Percentiles rank a stretch among this genome's conserved stretches.
These are phyloP conservation scores for Phallus indusiatus DNA, from an alignment of 768 basidiomycete genomes.

Conservation along the genomic window DNA sequence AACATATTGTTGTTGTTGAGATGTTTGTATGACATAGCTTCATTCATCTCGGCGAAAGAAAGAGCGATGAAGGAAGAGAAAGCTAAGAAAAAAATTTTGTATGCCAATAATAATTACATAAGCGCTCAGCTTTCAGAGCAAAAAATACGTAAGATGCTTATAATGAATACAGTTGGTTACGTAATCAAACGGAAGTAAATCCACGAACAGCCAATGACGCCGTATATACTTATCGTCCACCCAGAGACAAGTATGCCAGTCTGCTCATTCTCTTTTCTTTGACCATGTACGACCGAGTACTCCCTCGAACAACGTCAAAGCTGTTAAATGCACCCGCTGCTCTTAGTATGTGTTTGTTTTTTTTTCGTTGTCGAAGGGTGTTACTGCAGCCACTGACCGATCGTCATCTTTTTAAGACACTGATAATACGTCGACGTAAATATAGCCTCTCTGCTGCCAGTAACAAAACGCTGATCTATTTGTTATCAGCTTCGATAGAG, in stretches of 20 bases:
- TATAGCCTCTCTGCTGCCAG: not conserved
- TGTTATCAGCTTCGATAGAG: conserved; percentile 40
- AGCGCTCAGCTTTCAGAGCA: not conserved
- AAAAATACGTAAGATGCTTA: not conserved
- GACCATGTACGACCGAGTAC: not conserved
- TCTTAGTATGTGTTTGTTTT: not conserved
- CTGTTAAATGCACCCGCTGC: not conserved
- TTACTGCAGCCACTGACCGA: not conserved
- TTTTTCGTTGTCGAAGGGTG: not conserved
- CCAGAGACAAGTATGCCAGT: not conserved
- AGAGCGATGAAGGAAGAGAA: not conserved
- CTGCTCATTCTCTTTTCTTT: not conserved
- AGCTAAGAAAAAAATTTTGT: too few species aligned
- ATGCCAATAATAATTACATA: not conserved
- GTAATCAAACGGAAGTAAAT: not conserved
- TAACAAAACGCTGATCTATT: not conserved
- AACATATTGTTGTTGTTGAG: too few species aligned
- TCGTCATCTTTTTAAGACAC: not conserved
- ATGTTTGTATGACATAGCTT: too few species aligned
- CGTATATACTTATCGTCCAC: not conserved
- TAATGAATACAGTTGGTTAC: not conserved
- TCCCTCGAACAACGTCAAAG: not conserved
- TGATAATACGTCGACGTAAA: conserved; percentile 1
- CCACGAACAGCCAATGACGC: not conserved
- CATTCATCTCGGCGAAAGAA: too few species aligned